Evolutionary conservation across 768 basidiomycete species (phyloP), one percentile per base, ranked within the genome.

Genomic region (Leccinellum albellum): DNA sequence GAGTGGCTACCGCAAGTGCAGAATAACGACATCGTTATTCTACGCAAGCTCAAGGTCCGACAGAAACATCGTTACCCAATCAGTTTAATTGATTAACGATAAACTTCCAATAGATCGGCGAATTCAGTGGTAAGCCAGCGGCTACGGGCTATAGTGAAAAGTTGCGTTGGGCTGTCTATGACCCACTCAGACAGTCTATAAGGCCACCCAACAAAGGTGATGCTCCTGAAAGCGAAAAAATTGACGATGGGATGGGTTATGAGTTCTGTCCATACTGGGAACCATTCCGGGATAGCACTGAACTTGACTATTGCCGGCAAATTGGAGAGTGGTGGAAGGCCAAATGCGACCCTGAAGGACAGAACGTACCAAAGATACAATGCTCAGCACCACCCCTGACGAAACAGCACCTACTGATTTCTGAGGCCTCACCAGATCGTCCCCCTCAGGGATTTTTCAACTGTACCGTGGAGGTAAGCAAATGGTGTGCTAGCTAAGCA

Each of bases 381-480:
- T 67, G 58, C 46, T 45, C 54, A 21, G 29, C 3, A 7, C 20
- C 3, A 7, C 20, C 23, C 45, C 48, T 51, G 35, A 1, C 3
- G 35, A 75, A 79, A 48, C 65, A 69, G 44, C 85, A 85, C 59
- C 70, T 75, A 24, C 67, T 85, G 17, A 73, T 86, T 54, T 75
- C 75, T n/a, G 81, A 85, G 45, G 77, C 75, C 13, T 74, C 74
- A 9, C 82, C 83, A 1, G 64, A 75, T 49, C 70, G 72, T 20
- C 68, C 68, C 12, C 81, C 81, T 2, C 50, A 58, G 21, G 81
- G 82, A 1, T 87, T 78, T 66, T 86, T 87, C 65, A 76, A 87
- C 54, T 86, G 85, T 49, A 85, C 82, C 0, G 75, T 84, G 15
- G 82, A 87, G 76, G 86, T 86, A 59, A 61, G 74, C n/a, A 44